phyloP scores from a whole-genome alignment of 257 asterid genomes.

The Nicotiana paniculata region DNA sequence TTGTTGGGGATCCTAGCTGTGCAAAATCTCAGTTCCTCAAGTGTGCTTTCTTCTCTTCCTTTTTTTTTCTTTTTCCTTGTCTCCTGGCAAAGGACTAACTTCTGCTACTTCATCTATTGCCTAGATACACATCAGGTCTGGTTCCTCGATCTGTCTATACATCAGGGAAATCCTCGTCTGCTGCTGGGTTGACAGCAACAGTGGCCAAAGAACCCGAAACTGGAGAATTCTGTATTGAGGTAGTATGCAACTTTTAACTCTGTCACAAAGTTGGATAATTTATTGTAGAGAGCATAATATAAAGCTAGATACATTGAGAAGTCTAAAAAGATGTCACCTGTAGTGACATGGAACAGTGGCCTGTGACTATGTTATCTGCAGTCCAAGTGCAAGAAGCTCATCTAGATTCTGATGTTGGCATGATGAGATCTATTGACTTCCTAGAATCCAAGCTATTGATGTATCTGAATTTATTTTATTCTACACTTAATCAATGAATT shows the following conservation, averaged over 20 bases:
- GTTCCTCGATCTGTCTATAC: conserved; percentile 97
- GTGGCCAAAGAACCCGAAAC: conserved; percentile 99
- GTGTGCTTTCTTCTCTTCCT: conserved; percentile 28
- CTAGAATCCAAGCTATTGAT: not conserved
- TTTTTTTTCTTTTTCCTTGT: not conserved
- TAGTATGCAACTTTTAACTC: conserved; percentile 9
- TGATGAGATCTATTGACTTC: not conserved
- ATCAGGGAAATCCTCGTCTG: conserved; percentile 97
- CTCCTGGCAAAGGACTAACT: not conserved
- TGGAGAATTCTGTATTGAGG: conserved; percentile 99
- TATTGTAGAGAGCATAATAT: not conserved
- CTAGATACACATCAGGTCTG: conserved; percentile 77
- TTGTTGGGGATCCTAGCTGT: conserved; percentile 99
- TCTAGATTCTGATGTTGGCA: not conserved
- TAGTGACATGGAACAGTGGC: not conserved
- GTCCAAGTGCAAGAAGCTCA: not conserved
- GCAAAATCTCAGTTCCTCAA: conserved; percentile 96
- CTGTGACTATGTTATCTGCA: not conserved
- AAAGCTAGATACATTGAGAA: not conserved
- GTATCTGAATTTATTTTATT: not conserved
- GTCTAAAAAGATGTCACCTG: not conserved
- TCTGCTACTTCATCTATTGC: conserved; percentile 8
- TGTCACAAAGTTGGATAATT: not conserved
- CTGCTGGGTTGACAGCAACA: conserved; percentile 98
- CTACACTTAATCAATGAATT: not conserved